A percentile compares a stretch with the other conserved stretches of the same genome.
phyloP scores from a whole-genome alignment of 352 stramenopile genomes.

The Blastocystis sp. region DNA sequence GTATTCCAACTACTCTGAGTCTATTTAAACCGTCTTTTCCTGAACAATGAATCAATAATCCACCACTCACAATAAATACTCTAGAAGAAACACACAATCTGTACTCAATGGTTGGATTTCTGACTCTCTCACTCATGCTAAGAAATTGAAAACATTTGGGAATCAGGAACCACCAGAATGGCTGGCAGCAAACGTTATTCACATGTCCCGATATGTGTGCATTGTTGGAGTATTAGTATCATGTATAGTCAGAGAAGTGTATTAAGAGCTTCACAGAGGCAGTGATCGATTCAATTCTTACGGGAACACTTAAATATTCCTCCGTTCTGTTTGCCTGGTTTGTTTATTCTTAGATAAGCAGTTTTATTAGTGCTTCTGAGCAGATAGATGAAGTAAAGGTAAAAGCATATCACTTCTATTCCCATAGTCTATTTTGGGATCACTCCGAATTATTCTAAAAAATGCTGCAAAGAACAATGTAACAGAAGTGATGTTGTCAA shows the following conservation, averaged over 20 bases:
- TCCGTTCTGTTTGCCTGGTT: neutral
- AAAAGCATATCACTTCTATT: neutral
- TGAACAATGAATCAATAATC: too few species aligned
- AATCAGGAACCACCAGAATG: slow-evolving; percentile 29
- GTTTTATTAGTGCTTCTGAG: neutral
- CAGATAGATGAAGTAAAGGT: slow-evolving; percentile 43
- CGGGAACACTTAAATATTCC: neutral
- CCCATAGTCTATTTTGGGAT: neutral
- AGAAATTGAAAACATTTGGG: neutral
- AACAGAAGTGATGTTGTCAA: slow-evolving; percentile 34
- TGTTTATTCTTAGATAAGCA: neutral
- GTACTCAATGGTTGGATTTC: neutral
- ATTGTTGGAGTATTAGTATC: neutral
- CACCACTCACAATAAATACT: too few species aligned
- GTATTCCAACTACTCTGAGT: too few species aligned
- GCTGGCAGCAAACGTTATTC: slow-evolving; percentile 18
- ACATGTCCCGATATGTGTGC: slow-evolving; percentile 22
- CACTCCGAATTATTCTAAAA: neutral
- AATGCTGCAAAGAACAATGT: slow-evolving; percentile 12
- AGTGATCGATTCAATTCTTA: slow-evolving; percentile 20
- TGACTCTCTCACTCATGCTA: neutral
- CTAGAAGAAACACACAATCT: too few species aligned
- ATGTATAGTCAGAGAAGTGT: slow-evolving; percentile 38
- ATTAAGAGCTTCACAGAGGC: slow-evolving; percentile 34
- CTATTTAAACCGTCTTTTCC: too few species aligned